Base-by-base conservation (phyloP, 495 filamentous ascomycete species). In the Penicillium simplicissimum region DNA sequence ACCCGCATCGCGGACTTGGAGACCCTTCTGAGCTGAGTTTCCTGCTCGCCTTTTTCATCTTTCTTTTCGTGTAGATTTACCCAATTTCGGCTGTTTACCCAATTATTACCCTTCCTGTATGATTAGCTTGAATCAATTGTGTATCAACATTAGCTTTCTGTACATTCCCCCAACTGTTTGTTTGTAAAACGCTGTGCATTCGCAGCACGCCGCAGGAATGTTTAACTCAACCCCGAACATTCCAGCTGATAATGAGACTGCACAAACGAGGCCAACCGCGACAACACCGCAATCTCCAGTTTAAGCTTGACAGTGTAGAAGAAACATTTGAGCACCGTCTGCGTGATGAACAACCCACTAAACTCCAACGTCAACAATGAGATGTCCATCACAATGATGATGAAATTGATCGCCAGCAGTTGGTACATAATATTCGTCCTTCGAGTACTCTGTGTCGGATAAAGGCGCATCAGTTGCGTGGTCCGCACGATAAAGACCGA, bases 1-100 rank as follows among this genome's bases (percentile, higher is more conserved):
- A 77, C 79, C 8, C 75, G 84, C 13, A 69, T 88, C 66, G 83
- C 77, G 28, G 86, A 88, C 75, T 76, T 89, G 51, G 81, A 87
- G 74, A 79, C 70, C 59, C 72, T 89, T 55, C 63, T 88, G 52
- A 67, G 51, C 47, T 76, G 57, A 57, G 40, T 21, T 13, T 23
- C 7, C 3, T 11, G 17, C 14, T 36, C 31, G 10, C 2, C 31
- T 7, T 19, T 45, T 19, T 1, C 1, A 34, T 11, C n/a, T 47
- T 45, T 45, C 11, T 28, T 21, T 57, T 19, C 15, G 1, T 42
- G 36, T 40, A 31, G 8, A 37, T 31, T 5, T 38, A 40, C 45
- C 23, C 10, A 49, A 40, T 55, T 40, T 55, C 36, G 53, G 25
- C 28, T 31, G 28, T 6, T 31, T 31, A 31, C 28, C 28, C 28